These are phyloP conservation scores for Fonsecaea pedrosoi DNA, from an alignment of 2,329 filamentous ascomycete species.

Conservation along the genomic window DNA sequence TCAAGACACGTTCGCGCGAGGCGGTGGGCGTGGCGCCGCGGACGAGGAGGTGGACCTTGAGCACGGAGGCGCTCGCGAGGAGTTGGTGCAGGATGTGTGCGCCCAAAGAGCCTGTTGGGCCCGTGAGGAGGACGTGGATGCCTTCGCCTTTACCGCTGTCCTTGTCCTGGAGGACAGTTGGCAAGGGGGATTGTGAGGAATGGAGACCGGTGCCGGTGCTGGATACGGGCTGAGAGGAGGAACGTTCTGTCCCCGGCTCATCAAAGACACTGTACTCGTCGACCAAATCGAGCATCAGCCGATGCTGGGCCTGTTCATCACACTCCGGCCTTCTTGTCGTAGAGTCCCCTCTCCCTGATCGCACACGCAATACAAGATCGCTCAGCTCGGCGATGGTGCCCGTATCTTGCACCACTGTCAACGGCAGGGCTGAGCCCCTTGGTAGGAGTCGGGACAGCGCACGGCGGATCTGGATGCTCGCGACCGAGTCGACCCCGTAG, in stretches of 20 bases:
- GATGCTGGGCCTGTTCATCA: conserved; percentile 45
- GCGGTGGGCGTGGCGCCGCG: conserved; percentile 54
- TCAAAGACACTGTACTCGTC: conserved; percentile 44
- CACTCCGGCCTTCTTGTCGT: background rate
- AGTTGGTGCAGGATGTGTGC: conserved; percentile 62
- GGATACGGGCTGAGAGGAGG: background rate
- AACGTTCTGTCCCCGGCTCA: background rate
- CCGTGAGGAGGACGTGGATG: conserved; percentile 56
- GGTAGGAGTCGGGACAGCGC: conserved; percentile 27
- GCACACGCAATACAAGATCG: conserved; percentile 45
- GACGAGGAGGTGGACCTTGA: conserved; percentile 63
- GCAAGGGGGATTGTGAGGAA: background rate
- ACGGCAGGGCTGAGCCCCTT: conserved; percentile 49
- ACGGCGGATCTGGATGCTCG: conserved; percentile 57
- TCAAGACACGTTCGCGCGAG: conserved; percentile 53
- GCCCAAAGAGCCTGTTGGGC: conserved; percentile 70
- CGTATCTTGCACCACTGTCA: conserved; percentile 67
- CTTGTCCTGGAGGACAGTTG: too few species aligned
- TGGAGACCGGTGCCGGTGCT: background rate
- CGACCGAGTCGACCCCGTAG: conserved; percentile 66
- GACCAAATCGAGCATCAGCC: conserved; percentile 56
- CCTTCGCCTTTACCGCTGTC: background rate
- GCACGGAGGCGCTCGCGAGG: conserved; percentile 45
- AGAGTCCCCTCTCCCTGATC: conserved; percentile 33
- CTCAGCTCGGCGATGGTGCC: conserved; percentile 58